A percentile compares a stretch with the other conserved stretches of the same genome.
These are phyloP conservation scores for Acer negundo DNA, from an alignment of 345 rosid genomes.

Conservation along the genomic window DNA sequence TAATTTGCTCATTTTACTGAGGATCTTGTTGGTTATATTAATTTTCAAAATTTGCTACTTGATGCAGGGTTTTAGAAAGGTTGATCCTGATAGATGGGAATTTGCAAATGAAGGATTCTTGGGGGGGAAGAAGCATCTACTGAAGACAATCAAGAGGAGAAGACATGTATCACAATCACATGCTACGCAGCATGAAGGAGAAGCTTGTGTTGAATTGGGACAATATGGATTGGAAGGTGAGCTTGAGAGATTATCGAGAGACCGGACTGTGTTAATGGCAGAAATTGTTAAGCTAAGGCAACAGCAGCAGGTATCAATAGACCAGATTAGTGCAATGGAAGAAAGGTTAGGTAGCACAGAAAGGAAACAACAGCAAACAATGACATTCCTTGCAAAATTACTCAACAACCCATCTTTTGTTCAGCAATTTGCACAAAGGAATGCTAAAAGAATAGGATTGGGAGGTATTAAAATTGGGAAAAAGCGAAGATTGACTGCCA, in stretches of 20 bases:
- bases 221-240: slow-evolving; percentile 66
- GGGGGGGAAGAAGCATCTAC: slow-evolving; percentile 80
- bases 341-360: slow-evolving; percentile 50
- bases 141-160: slow-evolving; percentile 77
- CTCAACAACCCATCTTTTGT: slow-evolving; percentile 55
- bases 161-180: slow-evolving; percentile 44
- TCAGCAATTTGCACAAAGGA: slow-evolving; percentile 45
- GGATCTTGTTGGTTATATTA: not conserved
- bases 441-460: slow-evolving; percentile 35
- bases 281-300: slow-evolving; percentile 67
- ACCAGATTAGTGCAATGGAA: slow-evolving; percentile 53
- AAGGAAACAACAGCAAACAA: slow-evolving; percentile 72
- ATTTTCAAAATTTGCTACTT: not conserved
- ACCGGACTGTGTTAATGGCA: slow-evolving; percentile 47
- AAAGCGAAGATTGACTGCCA: slow-evolving; percentile 59
- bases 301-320: slow-evolving; percentile 67
- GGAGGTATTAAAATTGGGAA: slow-evolving; percentile 45
- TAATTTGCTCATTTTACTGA: not conserved
- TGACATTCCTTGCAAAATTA: slow-evolving; percentile 75
- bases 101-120: slow-evolving; percentile 89
- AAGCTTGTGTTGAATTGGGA: slow-evolving; percentile 67
- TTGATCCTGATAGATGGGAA: slow-evolving; percentile 92
- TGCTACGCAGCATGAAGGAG: slow-evolving; percentile 39
- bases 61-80: slow-evolving; percentile 81
- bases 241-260: slow-evolving; percentile 63